These are phyloP conservation scores for Eremomyces bilateralis DNA, from an alignment of 495 filamentous ascomycete species.

Conservation along the genomic window DNA sequence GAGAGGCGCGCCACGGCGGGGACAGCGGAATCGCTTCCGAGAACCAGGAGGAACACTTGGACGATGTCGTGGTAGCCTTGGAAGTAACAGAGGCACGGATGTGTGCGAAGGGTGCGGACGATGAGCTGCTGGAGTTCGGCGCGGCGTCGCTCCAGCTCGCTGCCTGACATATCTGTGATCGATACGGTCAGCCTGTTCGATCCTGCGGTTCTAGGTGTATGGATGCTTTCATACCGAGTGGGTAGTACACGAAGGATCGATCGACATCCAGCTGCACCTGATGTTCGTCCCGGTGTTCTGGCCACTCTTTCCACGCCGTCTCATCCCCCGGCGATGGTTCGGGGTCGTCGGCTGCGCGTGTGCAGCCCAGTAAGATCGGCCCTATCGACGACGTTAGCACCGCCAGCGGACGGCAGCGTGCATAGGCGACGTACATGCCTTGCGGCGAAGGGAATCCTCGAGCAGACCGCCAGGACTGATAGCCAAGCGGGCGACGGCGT, in stretches of 20 bases:
- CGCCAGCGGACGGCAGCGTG: no score
- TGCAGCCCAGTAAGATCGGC: no score
- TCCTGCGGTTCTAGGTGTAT: slow-evolving; percentile 6
- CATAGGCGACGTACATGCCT: slow-evolving; percentile 71
- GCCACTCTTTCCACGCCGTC: slow-evolving; percentile 30
- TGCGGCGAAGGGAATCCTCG: slow-evolving; percentile 53
- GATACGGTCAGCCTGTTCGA: slow-evolving; percentile 17
- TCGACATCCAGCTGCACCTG: slow-evolving; percentile 85
- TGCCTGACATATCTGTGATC: slow-evolving; percentile 23
- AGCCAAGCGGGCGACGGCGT: slow-evolving; percentile 40
- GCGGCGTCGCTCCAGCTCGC: slow-evolving; percentile 42
- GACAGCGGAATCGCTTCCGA: slow-evolving; percentile 33
- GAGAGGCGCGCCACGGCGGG: slow-evolving; percentile 56
- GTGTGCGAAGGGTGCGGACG: slow-evolving; percentile 44
- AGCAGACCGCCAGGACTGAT: slow-evolving; percentile 56
- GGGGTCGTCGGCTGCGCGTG: no score
- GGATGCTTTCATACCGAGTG: slow-evolving; percentile 37
- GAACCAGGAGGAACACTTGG: slow-evolving; percentile 79
- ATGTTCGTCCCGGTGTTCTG: slow-evolving; percentile 58
- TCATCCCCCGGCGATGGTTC: no score
- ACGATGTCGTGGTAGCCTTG: slow-evolving; percentile 98
- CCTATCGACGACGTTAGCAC: no score
- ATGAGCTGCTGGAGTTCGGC: slow-evolving; percentile 55
- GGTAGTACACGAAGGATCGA: slow-evolving; percentile 94
- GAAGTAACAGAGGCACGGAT: slow-evolving; percentile 86